These are phyloP conservation scores for Alternaria dauci DNA, from an alignment of 2,329 filamentous ascomycete genomes.

Conservation along the genomic window DNA sequence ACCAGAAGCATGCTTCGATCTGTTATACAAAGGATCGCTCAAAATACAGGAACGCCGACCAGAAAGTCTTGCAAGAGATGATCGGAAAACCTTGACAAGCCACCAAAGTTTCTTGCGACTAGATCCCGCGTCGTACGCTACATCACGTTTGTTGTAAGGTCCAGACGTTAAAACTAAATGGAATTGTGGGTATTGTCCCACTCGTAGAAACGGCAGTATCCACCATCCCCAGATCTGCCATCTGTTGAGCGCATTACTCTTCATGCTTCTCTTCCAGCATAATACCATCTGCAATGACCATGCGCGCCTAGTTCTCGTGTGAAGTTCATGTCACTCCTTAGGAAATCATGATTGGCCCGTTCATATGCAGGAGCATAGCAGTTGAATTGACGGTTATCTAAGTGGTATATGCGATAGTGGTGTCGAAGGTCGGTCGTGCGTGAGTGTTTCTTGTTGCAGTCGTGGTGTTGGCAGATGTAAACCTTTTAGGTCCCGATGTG, in stretches of 20 bases:
- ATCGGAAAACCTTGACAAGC: neutral
- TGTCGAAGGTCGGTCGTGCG: neutral
- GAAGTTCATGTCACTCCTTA: neutral
- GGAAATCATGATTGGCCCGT: neutral
- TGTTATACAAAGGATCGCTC: neutral
- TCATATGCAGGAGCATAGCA: neutral
- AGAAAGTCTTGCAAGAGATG: neutral
- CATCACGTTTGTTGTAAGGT: neutral
- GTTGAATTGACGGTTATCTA: accelerated
- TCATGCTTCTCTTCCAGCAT: neutral
- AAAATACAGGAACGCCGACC: neutral
- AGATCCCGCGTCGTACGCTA: neutral
- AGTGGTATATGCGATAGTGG: neutral
- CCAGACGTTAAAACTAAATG: too few relatives aligned
- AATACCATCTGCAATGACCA: neutral
- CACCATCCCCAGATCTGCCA: neutral
- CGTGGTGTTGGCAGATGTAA: neutral
- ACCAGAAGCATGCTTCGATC: neutral
- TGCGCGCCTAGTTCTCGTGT: neutral
- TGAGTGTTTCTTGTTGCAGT: neutral
- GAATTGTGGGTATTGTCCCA: too few relatives aligned
- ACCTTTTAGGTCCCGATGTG: neutral
- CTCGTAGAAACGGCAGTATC: too few relatives aligned
- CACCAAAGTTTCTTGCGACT: neutral
- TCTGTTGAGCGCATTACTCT: neutral